Percentiles rank a stretch among this genome's conserved stretches.
These are phyloP conservation scores for Sporothrix pallida DNA, from an alignment of 2,329 filamentous ascomycete species.

Conservation along the genomic window DNA sequence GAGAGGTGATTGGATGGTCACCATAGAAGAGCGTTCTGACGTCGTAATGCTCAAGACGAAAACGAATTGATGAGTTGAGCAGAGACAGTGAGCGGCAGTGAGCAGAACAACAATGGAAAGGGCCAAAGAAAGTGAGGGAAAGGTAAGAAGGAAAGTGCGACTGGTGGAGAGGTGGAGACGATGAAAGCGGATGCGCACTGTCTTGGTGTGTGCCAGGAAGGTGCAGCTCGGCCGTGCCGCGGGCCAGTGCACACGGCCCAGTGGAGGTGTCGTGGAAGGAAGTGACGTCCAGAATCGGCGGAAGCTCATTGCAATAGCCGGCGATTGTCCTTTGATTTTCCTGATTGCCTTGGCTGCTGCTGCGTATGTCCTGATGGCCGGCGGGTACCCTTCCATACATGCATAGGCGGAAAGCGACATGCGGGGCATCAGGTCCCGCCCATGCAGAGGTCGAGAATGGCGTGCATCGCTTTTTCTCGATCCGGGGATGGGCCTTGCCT, in stretches of 20 bases:
- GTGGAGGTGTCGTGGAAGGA: not conserved
- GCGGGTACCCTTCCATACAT: slow-evolving; percentile 30
- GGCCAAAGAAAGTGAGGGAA: not conserved
- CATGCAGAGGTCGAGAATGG: not conserved
- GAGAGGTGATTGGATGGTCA: slow-evolving; percentile 7
- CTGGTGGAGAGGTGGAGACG: not conserved
- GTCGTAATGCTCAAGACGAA: not conserved
- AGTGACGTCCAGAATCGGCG: slow-evolving; percentile 14
- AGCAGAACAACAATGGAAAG: not conserved
- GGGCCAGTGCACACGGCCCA: slow-evolving; percentile 25
- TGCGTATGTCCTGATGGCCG: slow-evolving; percentile 3
- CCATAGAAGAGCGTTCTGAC: slow-evolving; percentile 4
- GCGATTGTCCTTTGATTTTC: not conserved
- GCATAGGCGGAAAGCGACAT: slow-evolving; percentile 28
- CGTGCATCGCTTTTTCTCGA: slow-evolving; percentile 24
- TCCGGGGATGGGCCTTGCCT: slow-evolving; percentile 15
- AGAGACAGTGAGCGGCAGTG: not conserved
- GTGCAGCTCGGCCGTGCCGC: slow-evolving; percentile 19
- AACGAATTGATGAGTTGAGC: not conserved
- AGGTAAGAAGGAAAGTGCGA: slow-evolving; percentile 1
- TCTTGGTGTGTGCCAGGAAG: slow-evolving; percentile 6
- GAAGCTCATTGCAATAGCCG: not conserved
- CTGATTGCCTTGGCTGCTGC: not conserved
- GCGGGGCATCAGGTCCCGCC: slow-evolving; percentile 32
- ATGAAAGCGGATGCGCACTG: slow-evolving; percentile 16